Evolutionary conservation across 305 asterid species (phyloP), one percentile per base, ranked within the genome.

Genomic region (Plantago coronopus): DNA sequence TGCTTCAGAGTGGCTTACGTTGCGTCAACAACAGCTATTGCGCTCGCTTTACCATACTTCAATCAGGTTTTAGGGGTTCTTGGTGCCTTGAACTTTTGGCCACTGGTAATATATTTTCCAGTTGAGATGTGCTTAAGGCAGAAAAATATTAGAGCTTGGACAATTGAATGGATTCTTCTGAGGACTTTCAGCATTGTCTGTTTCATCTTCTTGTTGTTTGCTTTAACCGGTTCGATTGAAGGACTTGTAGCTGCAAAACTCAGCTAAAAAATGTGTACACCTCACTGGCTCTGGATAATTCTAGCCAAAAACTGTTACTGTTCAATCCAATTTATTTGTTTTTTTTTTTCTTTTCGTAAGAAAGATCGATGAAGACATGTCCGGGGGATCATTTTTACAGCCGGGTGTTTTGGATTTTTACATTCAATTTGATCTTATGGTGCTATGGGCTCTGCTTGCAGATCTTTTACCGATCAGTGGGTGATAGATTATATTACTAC

Each of bases 21-120:
- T 18, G 74, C 75, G 11, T 79, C 91, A 6, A 79, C 89, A 6
- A 81, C 90, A 4, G 87, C 73, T 47, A 74, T 86, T 2, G 86
- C 91, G 10, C 62, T 89, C 68, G 9, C 76, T 0, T 86, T 89
- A 49, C 96, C 95, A n/a, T 89, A 83, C 64, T 89, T 86, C 79
- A 89, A 89, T 51, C 82, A 80, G 75, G 91, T 86, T 1, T 34
- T 86, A 74, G 95, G 94, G 48, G 59, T 89, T 25, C 68, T 83
- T 17, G 94, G 96, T 4, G 88, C 94, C 51, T 56, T 86, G 22
- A 79, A 67, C 37, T 82, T 89, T 53, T 89, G 95, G 95, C 88
- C 95, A 0, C 25, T 86, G 82, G 74, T 87, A 1, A 67, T 89
- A 47, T 84, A 82, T 72, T 86, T 89, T 73, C 95, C 96, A 2